Conservation (phyloP, 148 eudicot genomes). For the Rheum nobile region DNA sequence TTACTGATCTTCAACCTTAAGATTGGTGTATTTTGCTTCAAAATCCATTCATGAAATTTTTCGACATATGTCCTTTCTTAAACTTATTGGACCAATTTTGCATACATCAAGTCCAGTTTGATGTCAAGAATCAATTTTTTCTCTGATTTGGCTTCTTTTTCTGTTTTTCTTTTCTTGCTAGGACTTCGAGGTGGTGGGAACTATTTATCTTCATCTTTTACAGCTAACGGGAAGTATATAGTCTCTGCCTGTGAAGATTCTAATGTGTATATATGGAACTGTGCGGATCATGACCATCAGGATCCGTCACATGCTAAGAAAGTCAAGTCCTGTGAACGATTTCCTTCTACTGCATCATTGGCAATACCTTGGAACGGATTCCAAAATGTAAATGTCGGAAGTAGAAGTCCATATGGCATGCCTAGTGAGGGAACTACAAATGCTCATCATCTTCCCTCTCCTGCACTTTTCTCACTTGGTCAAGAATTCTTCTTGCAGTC, state of each 20-base stretch:
- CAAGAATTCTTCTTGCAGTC: constrained; percentile 47
- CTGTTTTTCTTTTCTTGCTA: constrained; percentile 11
- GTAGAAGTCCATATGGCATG: constrained; percentile 10
- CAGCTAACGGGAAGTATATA: constrained; percentile 69
- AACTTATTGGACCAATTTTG: not conserved
- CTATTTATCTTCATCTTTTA: constrained; percentile 55
- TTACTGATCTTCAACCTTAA: not conserved
- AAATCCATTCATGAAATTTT: not conserved
- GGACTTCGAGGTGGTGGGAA: constrained; percentile 34
- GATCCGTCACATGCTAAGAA: constrained; percentile 19
- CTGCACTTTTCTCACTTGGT: constrained; percentile 34
- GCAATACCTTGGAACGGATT: constrained; percentile 82
- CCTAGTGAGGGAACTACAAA: constrained; percentile 5
- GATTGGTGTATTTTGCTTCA: not conserved
- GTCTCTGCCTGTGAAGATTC: constrained; percentile 56
- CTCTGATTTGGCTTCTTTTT: not conserved
- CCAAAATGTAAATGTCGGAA: constrained; percentile 18
- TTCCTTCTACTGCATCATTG: constrained; percentile 49
- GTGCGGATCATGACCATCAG: constrained; percentile 16
- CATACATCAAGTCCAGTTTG: not conserved
- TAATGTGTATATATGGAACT: constrained; percentile 53
- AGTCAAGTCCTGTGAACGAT: constrained; percentile 47
- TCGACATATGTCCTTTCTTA: not conserved
- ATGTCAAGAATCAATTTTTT: not conserved
- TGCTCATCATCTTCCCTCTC: constrained; percentile 25